Evolutionary conservation across 345 rosid genomes (phyloP).

Genomic region (Anastatica hierochuntica): DNA sequence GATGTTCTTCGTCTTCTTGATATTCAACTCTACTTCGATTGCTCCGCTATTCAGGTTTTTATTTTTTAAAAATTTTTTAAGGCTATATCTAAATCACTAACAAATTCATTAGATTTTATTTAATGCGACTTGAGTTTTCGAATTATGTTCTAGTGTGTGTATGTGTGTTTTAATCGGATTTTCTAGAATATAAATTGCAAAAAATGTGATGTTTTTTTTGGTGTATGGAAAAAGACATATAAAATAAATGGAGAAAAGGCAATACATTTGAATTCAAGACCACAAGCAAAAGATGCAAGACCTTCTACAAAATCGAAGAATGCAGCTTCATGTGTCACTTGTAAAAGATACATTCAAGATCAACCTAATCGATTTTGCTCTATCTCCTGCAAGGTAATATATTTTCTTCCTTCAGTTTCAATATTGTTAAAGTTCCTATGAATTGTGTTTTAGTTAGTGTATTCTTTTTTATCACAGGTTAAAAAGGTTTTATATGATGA

Average conservation of each 20-base stretch:
- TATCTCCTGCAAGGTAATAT: constrained; percentile 72
- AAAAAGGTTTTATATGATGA: too few relatives aligned
- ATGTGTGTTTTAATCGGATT: too few relatives aligned
- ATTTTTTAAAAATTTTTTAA: not conserved
- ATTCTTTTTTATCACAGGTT: too few relatives aligned
- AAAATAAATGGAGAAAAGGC: constrained; percentile 88
- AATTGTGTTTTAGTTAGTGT: too few relatives aligned
- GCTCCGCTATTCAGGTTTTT: constrained; percentile 79
- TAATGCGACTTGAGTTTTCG: not conserved
- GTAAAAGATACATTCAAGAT: constrained; percentile 75
- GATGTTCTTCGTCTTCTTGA: constrained; percentile 79
- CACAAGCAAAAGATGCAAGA: constrained; percentile 63
- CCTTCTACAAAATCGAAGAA: constrained; percentile 69
- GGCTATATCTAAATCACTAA: too few relatives aligned
- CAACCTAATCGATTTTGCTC: constrained; percentile 75
- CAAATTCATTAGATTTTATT: not conserved
- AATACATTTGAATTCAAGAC: constrained; percentile 72
- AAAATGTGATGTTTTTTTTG: not conserved
- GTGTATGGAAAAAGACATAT: constrained; percentile 59
- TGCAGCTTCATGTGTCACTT: constrained; percentile 60
- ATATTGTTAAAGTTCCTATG: too few relatives aligned
- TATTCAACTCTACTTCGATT: constrained; percentile 67
- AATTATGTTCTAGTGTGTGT: too few relatives aligned
- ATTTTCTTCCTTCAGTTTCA: not conserved
- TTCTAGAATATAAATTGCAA: not conserved